These are phyloP conservation scores for Tolypocladium amazonense DNA, from an alignment of 2,329 filamentous ascomycete species.

Conservation along the genomic window DNA sequence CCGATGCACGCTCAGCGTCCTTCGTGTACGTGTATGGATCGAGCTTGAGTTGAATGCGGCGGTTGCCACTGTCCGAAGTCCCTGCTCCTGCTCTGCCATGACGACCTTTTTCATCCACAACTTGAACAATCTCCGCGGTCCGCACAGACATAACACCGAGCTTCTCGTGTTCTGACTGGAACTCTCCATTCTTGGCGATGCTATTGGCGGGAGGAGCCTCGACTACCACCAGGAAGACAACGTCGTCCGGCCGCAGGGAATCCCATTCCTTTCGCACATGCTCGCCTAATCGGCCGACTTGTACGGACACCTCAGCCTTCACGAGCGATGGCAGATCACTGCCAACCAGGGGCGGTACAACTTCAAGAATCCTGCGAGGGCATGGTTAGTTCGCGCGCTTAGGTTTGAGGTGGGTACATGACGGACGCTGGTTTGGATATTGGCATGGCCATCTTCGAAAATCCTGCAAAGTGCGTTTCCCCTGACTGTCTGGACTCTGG, in stretches of 20 bases:
- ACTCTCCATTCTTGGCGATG: slow-evolving; percentile 39
- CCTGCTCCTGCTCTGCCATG: slow-evolving; percentile 51
- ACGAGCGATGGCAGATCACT: slow-evolving; percentile 75
- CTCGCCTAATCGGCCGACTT: slow-evolving; percentile 69
- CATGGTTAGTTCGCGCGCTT: slow-evolving; percentile 1
- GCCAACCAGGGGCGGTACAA: slow-evolving; percentile 73
- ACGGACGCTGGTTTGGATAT: slow-evolving; percentile 65
- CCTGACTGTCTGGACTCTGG: slow-evolving; percentile 55
- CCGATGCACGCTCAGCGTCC: slow-evolving; percentile 56
- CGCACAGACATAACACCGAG: slow-evolving; percentile 62
- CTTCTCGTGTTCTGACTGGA: slow-evolving; percentile 41
- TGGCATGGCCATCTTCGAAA: slow-evolving; percentile 83
- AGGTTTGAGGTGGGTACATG: not conserved
- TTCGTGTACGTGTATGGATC: slow-evolving; percentile 68
- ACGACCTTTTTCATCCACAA: slow-evolving; percentile 76
- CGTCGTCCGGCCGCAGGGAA: slow-evolving; percentile 72
- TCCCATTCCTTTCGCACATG: slow-evolving; percentile 83
- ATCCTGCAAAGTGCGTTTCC: slow-evolving; percentile 67
- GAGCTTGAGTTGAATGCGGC: slow-evolving; percentile 69
- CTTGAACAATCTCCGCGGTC: slow-evolving; percentile 74
- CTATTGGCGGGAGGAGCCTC: slow-evolving; percentile 46
- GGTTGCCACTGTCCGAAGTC: slow-evolving; percentile 55
- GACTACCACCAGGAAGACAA: slow-evolving; percentile 76
- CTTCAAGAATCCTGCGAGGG: slow-evolving; percentile 58
- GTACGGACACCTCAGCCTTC: slow-evolving; percentile 74